Evolutionary conservation across 371 early-diverging fungal species (phyloP), one percentile per base, ranked within the genome.

Genomic region (Synchytrium microbalum): DNA sequence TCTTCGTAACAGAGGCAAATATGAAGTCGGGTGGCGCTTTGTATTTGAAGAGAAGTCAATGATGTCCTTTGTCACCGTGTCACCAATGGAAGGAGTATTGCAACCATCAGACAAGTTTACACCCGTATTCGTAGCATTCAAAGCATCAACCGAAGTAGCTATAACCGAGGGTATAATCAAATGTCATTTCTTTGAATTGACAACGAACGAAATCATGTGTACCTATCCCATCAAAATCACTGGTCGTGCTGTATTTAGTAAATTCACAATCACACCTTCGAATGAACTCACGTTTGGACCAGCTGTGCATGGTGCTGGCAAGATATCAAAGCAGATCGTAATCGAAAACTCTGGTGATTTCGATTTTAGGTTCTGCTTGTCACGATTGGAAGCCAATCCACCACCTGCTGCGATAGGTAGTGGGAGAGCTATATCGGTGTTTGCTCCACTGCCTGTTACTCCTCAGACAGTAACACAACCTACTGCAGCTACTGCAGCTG

Each of bases 271-370:
- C 16, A 51, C 75, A 14, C 84, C 84, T 0, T 72, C 75, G 2
- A 61, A 77, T 29, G 84, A 83, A 54, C 64, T 84, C 24, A 83
- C 82, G 55, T 84, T 84, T 68, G 84, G 84, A 0, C 76, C 82
- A 0, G 63, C 79, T 2, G 73, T 83, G 0, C 71, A 73, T 64
- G 80, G 83, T 3, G 74, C 71, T 2, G 46, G 46, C 46, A 84
- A 83, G 65, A 69, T 64, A 23, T 68, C 74, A 2, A 61, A 74
- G 28, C 79, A 79, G 60, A 75, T 84, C 38, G 72, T 72, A 0
- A 72, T 84, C 32, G 84, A 84, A 59, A 84, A 84, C 63, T 60
- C 64, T 24, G 84, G 84, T 33, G 83, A 83, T 51, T 83, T 81
- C 67, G 84, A 84, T 33, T 84, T 84, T 65, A 65, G 72, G 25